Conservation (phyloP, 345 rosid species). For the Melaleuca alternifolia region DNA sequence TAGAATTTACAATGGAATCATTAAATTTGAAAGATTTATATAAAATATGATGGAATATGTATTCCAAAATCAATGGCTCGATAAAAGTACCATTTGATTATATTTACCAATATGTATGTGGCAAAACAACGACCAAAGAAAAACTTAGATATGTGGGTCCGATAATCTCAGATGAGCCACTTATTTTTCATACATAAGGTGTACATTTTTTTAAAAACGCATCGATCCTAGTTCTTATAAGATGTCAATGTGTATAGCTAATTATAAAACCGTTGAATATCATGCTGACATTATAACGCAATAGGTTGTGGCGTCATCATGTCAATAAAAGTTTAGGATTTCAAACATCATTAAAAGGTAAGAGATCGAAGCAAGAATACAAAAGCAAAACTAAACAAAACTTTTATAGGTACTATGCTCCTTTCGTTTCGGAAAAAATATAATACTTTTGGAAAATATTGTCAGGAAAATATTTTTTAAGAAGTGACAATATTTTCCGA, state of each 20-base stretch:
- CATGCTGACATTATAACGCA: neutral
- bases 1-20: neutral
- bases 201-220: neutral
- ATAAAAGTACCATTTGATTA: neutral
- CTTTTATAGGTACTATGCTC: no score
- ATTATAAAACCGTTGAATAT: no score
- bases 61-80: neutral
- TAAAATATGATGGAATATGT: neutral
- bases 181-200: neutral
- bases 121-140: neutral
- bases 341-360: neutral
- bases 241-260: neutral
- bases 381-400: no score
- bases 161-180: neutral
- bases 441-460: no score
- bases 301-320: neutral
- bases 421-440: no score
- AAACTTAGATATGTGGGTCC: neutral
- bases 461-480: no score
- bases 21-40: neutral
- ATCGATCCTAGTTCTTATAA: neutral
- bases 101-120: neutral
- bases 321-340: neutral
- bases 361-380: neutral
- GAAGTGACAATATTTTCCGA: no score